These are phyloP conservation scores for Ettlia oleoabundans DNA, from an alignment of 139 green algal genomes.

Conservation along the genomic window DNA sequence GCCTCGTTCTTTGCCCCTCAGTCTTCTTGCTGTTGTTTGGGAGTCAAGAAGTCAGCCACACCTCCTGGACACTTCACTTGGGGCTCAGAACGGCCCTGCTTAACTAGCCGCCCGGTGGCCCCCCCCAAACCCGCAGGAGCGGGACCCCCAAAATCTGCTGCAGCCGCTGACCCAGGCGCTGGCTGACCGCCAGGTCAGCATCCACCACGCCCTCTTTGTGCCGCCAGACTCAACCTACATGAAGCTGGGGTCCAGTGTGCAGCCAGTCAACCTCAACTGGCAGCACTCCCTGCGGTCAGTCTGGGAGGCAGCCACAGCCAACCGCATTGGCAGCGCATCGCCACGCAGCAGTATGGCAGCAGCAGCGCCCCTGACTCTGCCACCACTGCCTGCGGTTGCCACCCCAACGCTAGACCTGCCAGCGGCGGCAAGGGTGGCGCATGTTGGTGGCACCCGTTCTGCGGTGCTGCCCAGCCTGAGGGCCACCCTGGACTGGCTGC, in stretches of 20 bases:
- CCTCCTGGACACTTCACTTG: too few species aligned
- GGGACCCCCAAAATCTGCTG: conserved; percentile 83
- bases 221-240: conserved; percentile 65
- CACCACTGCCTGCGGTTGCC: neutral
- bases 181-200: conserved; percentile 27
- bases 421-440: neutral
- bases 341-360: neutral
- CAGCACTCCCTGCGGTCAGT: conserved; percentile 59
- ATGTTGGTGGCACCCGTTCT: neutral
- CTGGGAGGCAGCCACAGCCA: conserved; percentile 45
- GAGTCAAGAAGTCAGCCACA: neutral
- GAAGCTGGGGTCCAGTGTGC: conserved; percentile 28
- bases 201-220: conserved; percentile 78
- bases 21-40: neutral
- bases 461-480: conserved; percentile 64
- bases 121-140: conserved; percentile 57
- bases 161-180: conserved; percentile 60
- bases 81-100: too few species aligned
- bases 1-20: neutral
- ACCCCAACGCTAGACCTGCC: neutral
- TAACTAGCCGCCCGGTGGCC: too few species aligned
- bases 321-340: neutral
- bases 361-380: neutral
- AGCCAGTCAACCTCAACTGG: conserved; percentile 58
- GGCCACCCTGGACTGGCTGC: conserved; percentile 69